These are phyloP conservation scores for Tylopilus sp. DNA, from an alignment of 768 basidiomycete species.

Conservation along the genomic window DNA sequence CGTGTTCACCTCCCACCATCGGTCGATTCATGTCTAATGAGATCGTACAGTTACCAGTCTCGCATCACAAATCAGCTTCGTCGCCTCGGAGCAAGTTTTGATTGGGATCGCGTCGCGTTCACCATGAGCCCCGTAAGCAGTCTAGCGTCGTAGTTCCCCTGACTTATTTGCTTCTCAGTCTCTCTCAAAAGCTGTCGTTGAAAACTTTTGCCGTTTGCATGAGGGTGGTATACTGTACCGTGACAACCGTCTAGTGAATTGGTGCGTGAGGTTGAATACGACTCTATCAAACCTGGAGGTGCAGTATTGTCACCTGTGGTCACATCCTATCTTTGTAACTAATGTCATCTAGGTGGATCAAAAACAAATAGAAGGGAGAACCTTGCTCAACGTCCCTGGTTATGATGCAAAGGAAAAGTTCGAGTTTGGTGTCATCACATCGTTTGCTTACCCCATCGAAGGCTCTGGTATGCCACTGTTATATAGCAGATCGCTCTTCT, in stretches of 20 bases:
- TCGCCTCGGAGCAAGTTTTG: conserved; percentile 88
- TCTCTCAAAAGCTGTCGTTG: conserved; percentile 83
- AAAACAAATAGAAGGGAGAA: conserved; percentile 81
- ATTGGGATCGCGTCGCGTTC: conserved; percentile 93
- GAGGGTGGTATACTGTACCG: conserved; percentile 93
- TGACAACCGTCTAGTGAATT: conserved; percentile 95
- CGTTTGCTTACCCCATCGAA: conserved; percentile 93
- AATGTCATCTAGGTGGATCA: conserved; percentile 71
- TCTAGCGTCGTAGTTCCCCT: not conserved
- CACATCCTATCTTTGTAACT: too few relatives aligned
- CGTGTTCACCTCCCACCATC: conserved; percentile 29
- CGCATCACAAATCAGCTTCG: conserved; percentile 88
- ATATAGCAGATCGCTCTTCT: not conserved
- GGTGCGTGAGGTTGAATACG: conserved; percentile 95
- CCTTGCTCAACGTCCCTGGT: conserved; percentile 85
- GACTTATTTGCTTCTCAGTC: conserved; percentile 35
- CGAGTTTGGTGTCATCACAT: conserved; percentile 94
- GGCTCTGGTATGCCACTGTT: conserved; percentile 55
- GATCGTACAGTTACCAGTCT: conserved; percentile 70
- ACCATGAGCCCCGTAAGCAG: conserved; percentile 83
- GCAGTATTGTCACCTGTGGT: conserved; percentile 3
- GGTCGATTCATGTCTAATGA: not conserved
- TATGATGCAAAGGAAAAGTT: conserved; percentile 95
- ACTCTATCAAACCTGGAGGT: conserved; percentile 98
- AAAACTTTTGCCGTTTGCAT: conserved; percentile 87